Conservation (phyloP, 148 eudicot genomes). For the Drosera capensis region DNA sequence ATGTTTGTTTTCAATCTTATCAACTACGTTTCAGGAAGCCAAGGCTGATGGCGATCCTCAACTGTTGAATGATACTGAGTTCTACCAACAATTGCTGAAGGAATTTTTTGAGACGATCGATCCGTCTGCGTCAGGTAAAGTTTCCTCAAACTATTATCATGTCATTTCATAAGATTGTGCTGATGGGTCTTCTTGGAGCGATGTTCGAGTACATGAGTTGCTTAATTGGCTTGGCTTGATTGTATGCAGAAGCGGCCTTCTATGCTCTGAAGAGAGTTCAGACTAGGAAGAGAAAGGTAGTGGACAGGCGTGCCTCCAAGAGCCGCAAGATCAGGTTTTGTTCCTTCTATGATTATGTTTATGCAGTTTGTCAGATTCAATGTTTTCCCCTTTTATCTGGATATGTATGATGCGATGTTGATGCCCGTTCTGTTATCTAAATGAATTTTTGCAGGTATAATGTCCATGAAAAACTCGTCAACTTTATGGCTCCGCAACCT, state of each 20-base stretch:
- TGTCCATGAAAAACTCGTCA: constrained; percentile 74
- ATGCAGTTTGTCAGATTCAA: background rate
- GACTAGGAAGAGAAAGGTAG: constrained; percentile 73
- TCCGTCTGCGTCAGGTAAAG: constrained; percentile 53
- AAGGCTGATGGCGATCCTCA: constrained; percentile 72
- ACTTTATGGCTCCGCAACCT: constrained; percentile 90
- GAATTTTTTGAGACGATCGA: constrained; percentile 79
- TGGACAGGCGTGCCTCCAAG: constrained; percentile 87
- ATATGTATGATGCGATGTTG: background rate
- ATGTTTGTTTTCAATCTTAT: background rate
- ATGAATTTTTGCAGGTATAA: constrained; percentile 35
- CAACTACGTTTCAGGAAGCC: constrained; percentile 19
- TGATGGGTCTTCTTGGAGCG: background rate
- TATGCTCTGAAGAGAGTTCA: constrained; percentile 64
- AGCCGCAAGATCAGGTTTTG: constrained; percentile 79
- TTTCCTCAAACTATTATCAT: background rate
- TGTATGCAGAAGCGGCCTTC: constrained; percentile 46
- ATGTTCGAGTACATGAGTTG: background rate
- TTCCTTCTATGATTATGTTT: background rate
- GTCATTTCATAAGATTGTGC: background rate
- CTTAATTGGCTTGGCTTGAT: background rate
- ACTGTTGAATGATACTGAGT: constrained; percentile 72
- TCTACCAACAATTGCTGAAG: constrained; percentile 74
- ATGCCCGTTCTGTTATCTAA: background rate
- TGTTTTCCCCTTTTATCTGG: background rate